These are phyloP conservation scores for Triticum aestivum DNA, from an alignment of 176 grass and related monocot genomes.

Conservation along the genomic window DNA sequence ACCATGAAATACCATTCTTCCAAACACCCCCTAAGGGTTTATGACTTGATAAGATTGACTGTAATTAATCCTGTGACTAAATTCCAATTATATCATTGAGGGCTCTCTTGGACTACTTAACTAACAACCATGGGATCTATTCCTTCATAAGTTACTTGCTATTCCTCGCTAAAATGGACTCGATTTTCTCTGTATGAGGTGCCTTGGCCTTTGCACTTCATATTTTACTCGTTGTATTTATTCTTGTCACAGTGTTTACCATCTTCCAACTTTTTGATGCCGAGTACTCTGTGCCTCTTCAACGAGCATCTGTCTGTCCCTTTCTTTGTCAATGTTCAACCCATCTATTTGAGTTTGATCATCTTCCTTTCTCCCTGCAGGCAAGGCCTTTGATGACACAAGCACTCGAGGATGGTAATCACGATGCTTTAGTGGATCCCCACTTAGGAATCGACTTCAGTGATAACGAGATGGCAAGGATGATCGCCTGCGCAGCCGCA, in stretches of 20 bases:
- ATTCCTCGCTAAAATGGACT: not conserved
- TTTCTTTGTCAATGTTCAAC: not conserved
- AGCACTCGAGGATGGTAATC: constrained; percentile 65
- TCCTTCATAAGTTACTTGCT: not conserved
- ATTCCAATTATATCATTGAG: not conserved
- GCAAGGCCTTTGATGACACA: constrained; percentile 79
- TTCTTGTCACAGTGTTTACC: not conserved
- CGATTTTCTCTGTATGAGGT: not conserved
- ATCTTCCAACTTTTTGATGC: not conserved
- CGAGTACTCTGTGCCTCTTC: not conserved
- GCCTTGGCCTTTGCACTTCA: not conserved
- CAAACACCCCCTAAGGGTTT: not conserved
- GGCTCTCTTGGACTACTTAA: not conserved
- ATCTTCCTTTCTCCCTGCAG: constrained; percentile 27
- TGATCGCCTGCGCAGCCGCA: constrained; percentile 92
- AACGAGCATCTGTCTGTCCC: not conserved
- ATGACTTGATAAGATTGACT: not conserved
- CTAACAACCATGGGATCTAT: not conserved
- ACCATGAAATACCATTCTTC: not conserved
- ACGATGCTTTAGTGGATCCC: constrained; percentile 73
- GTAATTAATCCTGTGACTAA: not conserved
- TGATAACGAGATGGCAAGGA: constrained; percentile 71
- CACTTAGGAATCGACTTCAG: constrained; percentile 58
- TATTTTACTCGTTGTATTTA: not conserved
- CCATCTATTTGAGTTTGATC: not conserved